These are phyloP conservation scores for Ogataea pilisensis DNA, from an alignment of 805 yeast species.

Conservation along the genomic window DNA sequence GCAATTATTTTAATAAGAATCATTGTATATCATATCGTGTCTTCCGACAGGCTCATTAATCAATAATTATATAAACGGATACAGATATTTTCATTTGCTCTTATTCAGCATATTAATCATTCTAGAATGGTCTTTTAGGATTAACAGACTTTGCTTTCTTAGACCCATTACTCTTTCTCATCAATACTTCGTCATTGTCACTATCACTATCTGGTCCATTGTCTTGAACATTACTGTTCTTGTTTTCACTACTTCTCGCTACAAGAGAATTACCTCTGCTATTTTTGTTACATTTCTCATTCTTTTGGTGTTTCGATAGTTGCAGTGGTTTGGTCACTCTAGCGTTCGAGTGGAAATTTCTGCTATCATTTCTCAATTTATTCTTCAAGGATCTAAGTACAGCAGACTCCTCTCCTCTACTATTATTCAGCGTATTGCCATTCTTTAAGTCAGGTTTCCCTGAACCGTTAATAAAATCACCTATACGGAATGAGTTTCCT, in stretches of 20 bases:
- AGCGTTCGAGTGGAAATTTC: slow-evolving; percentile 6
- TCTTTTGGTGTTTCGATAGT: not conserved
- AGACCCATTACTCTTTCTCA: slow-evolving; percentile 9
- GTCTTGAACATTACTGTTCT: not conserved
- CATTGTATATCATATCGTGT: too few species aligned
- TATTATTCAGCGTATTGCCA: slow-evolving; percentile 1
- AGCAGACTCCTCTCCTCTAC: slow-evolving; percentile 11
- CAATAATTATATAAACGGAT: too few species aligned
- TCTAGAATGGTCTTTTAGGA: slow-evolving; percentile 24
- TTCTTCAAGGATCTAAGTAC: slow-evolving; percentile 26
- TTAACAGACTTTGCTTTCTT: slow-evolving; percentile 1
- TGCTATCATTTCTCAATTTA: slow-evolving; percentile 22
- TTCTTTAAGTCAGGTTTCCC: slow-evolving; percentile 8
- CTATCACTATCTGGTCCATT: slow-evolving; percentile 9
- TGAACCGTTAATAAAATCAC: slow-evolving; percentile 20
- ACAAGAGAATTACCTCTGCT: not conserved
- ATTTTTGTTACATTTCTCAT: not conserved
- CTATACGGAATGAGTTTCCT: slow-evolving; percentile 8
- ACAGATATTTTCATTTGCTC: not conserved
- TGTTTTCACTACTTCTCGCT: not conserved
- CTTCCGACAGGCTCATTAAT: too few species aligned
- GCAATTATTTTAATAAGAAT: too few species aligned
- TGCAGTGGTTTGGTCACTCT: slow-evolving; percentile 3
- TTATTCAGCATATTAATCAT: not conserved
- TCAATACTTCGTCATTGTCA: slow-evolving; percentile 23